Base-by-base conservation (phyloP, 2,329 filamentous ascomycete species). In the Fusarium nanum region DNA sequence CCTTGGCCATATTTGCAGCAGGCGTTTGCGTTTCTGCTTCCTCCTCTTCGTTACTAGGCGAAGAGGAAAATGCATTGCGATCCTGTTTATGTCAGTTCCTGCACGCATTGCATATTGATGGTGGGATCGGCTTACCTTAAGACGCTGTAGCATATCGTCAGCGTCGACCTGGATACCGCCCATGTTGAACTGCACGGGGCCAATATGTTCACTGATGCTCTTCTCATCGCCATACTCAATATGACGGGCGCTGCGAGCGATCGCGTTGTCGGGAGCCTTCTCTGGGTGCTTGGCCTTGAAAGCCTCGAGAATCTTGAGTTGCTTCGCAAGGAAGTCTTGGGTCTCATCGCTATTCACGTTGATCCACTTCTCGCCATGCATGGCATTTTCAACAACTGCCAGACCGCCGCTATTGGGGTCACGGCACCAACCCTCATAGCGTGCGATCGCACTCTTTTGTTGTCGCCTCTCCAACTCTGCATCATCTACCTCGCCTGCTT, bases 141-240 rank as follows among this genome's bases (percentile, higher is more conserved):
- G 84, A 74, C 92, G 89, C 79, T 94, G 92, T 61, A 97, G 82
- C 92, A 97, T 96, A 76, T 97, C 94, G 76, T 97, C 94, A 11
- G 94, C 94, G 80, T 98, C 94, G 30, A 97, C 93, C 78, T 97
- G 94, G 68, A 99, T 98, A 56, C 96, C 96, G 44, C 96, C 96
- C 87, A 99, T 96, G 78, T 99, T 99, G 83, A 98, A 98, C 77
- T 97, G 94, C 70, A 98, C 94, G 1, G 94, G 94, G 0, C 94
- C 94, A 75, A 97, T 97, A 75, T 97, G 94, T 76, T 95, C 92
- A 73, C 90, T 91, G 57, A 87, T 84, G 68, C 81, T 83, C 67
- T 83, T 85, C 68, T 83, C 80, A 16, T 80, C 80, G n/a, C 78
- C 72, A 45, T 81, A 68, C 75, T 80, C 79, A 8, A 73, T 49